A percentile compares a stretch with the other conserved stretches of the same genome.
Conservation (phyloP, 2,329 filamentous ascomycete genomes). For the Septoria petroselini region DNA sequence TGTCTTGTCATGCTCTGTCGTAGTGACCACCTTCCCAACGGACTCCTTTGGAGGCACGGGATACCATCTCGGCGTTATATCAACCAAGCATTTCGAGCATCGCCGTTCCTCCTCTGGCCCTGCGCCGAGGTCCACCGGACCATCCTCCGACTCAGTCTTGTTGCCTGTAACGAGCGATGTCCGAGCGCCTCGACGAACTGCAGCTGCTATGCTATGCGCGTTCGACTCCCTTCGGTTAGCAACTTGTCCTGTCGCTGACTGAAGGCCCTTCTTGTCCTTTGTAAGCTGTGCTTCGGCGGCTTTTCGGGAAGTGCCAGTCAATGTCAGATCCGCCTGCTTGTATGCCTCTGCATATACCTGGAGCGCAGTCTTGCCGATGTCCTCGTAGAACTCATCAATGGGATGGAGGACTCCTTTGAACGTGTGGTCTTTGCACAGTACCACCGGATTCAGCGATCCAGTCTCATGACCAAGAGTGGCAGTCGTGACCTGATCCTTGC, state of each 20-base stretch:
- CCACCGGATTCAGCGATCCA: constrained; percentile 75
- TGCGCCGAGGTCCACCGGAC: constrained; percentile 27
- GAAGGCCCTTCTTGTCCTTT: constrained; percentile 49
- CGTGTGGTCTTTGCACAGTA: constrained; percentile 87
- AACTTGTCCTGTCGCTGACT: constrained; percentile 32
- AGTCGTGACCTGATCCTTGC: constrained; percentile 74
- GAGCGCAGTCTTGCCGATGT: constrained; percentile 71
- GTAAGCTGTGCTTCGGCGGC: constrained; percentile 70
- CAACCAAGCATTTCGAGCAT: constrained; percentile 52
- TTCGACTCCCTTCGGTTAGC: constrained; percentile 42
- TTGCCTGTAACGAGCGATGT: constrained; percentile 34
- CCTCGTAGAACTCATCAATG: constrained; percentile 72
- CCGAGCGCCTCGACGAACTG: constrained; percentile 35
- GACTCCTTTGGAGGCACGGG: constrained; percentile 22
- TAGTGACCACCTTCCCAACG: constrained; percentile 12
- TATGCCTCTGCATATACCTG: constrained; percentile 85
- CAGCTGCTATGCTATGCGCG: constrained; percentile 34
- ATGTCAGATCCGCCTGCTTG: constrained; percentile 87
- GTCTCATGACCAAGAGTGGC: constrained; percentile 77
- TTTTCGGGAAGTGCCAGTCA: constrained; percentile 91
- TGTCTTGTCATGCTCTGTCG: constrained; percentile 8
- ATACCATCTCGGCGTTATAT: constrained; percentile 65
- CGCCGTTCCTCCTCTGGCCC: constrained; percentile 36
- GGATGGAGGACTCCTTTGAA: constrained; percentile 70
- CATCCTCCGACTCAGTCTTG: constrained; percentile 32